Evolutionary conservation across 2,329 filamentous ascomycete genomes (phyloP), one percentile per base, ranked within the genome.

Genomic region (Shiraia bambusicola): DNA sequence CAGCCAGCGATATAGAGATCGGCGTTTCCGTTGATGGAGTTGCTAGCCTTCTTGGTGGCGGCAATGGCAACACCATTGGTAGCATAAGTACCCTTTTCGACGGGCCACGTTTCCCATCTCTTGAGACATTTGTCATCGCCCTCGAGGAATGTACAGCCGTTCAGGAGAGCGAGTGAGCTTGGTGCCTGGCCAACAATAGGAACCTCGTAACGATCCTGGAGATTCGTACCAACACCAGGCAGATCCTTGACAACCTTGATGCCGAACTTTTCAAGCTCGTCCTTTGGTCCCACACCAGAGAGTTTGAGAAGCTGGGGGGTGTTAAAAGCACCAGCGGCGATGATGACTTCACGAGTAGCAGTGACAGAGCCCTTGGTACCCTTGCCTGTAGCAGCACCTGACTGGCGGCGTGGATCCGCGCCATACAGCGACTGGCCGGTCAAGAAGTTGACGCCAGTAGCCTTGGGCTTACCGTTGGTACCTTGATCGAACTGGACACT

Each of bases 401-500:
- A 44, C 14, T 57, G 42, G 6, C 47, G 44, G 6, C 60, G 59
- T 3, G 67, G 68, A 42, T 68, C 65, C 3, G 71, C 71, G 25
- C 58, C 52, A 52, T 73, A 74, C 8, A 73, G 53, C 19, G 58
- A 56, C 29, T 54, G 49, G n/a, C 71, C 69, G 12, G 59, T 55
- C 28, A 71, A 54, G 42, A 68, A 74, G 40, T 70, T 63, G 29
- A 73, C 67, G 14, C 70, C 69, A 32, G 59, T 65, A 2, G 71
- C 71, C 28, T 57, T 83, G 47, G 76, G 72, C 25, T 76, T 76
- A 13, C 69, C 58, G n/a, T 35, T 30, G 12, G 76, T 78, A 59
- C 77, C 80, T 1, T 82, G 78, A n/a, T 84, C 81, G 50, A 83
- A 85, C 19, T 71, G 70, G 61, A 89, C 68, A 55, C 81, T 83